Base-by-base conservation (phyloP, 2,329 filamentous ascomycete genomes). In the Fusarium gaditjirri region DNA sequence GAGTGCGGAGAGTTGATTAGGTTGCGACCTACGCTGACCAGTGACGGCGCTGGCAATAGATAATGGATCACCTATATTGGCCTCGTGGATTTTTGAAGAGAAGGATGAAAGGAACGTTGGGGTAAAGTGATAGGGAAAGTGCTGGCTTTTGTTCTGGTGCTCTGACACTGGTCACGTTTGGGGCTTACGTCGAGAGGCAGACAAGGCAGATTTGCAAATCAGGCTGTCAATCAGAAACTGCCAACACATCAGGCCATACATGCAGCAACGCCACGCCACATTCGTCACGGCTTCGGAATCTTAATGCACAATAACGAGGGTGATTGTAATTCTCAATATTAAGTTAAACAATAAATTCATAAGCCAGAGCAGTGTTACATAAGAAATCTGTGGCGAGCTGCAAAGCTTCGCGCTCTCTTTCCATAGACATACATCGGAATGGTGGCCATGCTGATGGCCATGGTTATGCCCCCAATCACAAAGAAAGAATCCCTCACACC, bases 51-150 rank as follows among this genome's bases (percentile, higher is more conserved):
- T 67, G 4, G 62, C 46, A 3, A 55, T 36, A 9, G 47, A 54
- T 0, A 66, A 25, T 38, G 47, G 41, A 2, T 68, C 62, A 3
- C 31, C 38, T 54, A 66, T 68, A 2, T 21, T 1, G 2, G 41
- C 12, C 3, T 6, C 1, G 25, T 10, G 5, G 3, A 2, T 2
- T 31, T 10, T 31, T 6, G 1, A 42, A 21, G 6, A 25, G 4
- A 25, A 25, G 2, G 2, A 50, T 0, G 29, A 35, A 16, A 6
- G 2, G 0, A 1, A 2, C 9, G 2, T n/a, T 8, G 47, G 47
- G 17, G 12, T 16, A 8, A 35, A 8, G 8, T 4, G 2, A 12
- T 0, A 7, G 1, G 31, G 47, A 4, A 25, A 21, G 8, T 10
- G 1, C 4, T 5, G 21, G 19, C 3, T 33, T 33, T 33, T 19